These are phyloP conservation scores for Aaosphaeria pasadenensis DNA, from an alignment of 2,329 filamentous ascomycete genomes.

Conservation along the genomic window DNA sequence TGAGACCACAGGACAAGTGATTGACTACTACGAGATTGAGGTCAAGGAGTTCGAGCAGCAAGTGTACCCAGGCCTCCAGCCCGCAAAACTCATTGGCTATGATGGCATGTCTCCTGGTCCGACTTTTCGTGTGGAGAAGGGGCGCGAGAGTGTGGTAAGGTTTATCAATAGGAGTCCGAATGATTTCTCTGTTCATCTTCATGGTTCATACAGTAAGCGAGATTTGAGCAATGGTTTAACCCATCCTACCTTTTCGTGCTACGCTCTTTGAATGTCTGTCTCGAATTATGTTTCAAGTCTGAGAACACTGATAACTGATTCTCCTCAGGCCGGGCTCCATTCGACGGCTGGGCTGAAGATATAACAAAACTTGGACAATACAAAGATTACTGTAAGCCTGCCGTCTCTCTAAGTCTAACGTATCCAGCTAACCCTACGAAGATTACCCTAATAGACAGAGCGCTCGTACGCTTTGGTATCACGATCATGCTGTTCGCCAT, in stretches of 20 bases:
- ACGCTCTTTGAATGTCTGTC: too few species aligned
- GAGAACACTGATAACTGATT: neutral
- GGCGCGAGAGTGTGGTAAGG: constrained; percentile 51
- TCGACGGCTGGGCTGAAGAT: constrained; percentile 56
- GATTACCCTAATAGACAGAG: constrained; percentile 55
- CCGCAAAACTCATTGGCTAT: constrained; percentile 47
- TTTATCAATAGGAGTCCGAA: constrained; percentile 49
- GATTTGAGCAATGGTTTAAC: too few species aligned
- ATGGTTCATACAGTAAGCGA: constrained; percentile 33
- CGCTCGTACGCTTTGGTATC: constrained; percentile 57
- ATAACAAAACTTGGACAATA: constrained; percentile 49
- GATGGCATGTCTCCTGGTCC: constrained; percentile 54
- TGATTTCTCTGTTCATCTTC: constrained; percentile 51
- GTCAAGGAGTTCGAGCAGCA: constrained; percentile 44
- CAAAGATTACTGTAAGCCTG: constrained; percentile 51
- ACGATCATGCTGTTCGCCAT: constrained; percentile 37
- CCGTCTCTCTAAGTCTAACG: constrained; percentile 2
- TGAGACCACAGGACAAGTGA: constrained; percentile 36
- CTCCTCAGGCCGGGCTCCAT: constrained; percentile 35
- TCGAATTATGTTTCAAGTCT: neutral
- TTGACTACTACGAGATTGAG: constrained; percentile 48
- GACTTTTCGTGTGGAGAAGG: constrained; percentile 46
- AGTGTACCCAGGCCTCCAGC: constrained; percentile 42
- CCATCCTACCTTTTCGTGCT: too few species aligned
- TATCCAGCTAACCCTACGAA: constrained; percentile 4